Conservation (phyloP, 2,329 filamentous ascomycete species). For the Colletotrichum lini region DNA sequence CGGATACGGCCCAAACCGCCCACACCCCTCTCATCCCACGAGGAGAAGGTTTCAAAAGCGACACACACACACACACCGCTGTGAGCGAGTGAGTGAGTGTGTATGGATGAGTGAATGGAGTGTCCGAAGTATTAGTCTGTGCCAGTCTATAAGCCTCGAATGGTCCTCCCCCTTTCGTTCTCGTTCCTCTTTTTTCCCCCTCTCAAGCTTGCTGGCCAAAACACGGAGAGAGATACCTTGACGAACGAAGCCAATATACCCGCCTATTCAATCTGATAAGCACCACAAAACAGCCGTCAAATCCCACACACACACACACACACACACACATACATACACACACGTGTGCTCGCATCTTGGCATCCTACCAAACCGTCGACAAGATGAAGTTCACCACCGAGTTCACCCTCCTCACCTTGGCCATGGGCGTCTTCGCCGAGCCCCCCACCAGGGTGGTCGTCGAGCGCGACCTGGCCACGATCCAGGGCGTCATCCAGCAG, state of each 20-base stretch:
- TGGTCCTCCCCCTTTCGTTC: constrained; percentile 1
- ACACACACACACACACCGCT: too few relatives aligned
- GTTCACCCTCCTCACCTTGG: constrained; percentile 38
- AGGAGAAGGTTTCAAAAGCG: background rate
- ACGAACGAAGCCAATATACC: constrained; percentile 2
- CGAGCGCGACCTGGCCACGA: constrained; percentile 41
- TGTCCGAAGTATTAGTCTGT: constrained; percentile 25
- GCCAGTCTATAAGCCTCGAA: constrained; percentile 38
- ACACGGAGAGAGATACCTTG: background rate
- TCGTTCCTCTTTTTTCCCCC: too few relatives aligned
- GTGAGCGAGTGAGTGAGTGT: too few relatives aligned
- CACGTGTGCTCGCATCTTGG: background rate
- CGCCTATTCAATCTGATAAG: constrained; percentile 4
- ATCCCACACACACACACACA: too few relatives aligned
- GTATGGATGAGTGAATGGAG: background rate
- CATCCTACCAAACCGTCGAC: constrained; percentile 6
- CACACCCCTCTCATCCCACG: background rate
- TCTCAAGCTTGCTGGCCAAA: constrained; percentile 36
- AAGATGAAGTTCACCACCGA: constrained; percentile 45
- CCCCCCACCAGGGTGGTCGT: constrained; percentile 32
- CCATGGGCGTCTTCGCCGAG: constrained; percentile 42
- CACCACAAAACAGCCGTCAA: constrained; percentile 3
- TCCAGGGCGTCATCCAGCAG: constrained; percentile 40
- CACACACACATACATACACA: background rate
- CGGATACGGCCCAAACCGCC: background rate